Base-by-base conservation (phyloP, 768 basidiomycete species). In the Amanita pallidorosea region DNA sequence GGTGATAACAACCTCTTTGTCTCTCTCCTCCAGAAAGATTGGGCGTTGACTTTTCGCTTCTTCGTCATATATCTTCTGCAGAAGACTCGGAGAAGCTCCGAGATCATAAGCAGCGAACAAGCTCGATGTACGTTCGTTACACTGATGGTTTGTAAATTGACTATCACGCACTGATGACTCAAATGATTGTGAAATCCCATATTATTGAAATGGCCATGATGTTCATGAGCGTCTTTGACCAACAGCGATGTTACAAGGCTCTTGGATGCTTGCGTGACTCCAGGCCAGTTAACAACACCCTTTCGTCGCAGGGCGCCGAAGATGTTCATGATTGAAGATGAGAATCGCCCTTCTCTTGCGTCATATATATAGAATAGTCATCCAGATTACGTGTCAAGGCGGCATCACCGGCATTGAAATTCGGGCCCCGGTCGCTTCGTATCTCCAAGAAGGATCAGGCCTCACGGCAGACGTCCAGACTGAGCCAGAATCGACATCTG, bases 81-180 rank as follows among this genome's bases (percentile, higher is more conserved):
- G 51, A 23, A 75, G 61, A 7, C 63, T 61, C 0, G 73, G 54
- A 13, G 75, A 53, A 4, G 78, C 77, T 3, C 78, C 79, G 2
- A 80, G 57, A 61, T 80, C 78, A 52, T 80, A 80, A 2, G 76
- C 74, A 0, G 77, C 76, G 2, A 81, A 61, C 8, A 80, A 48
- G 54, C 79, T 81, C 22, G n/a, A 25, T 15, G 27, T 29, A 43
- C 6, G 45, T 2, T 18, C 11, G 18, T 35, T 50, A 36, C 15
- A 38, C n/a, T n/a, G n/a, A 46, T 38, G 11, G 17, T 11, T 45
- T 36, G 18, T 31, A 46, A 18, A 22, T 20, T 17, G 55, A n/a
- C 37, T 29, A 36, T 8, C 29, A 56, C 46, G 20, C 23, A 80
- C 79, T 81, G 79, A 56, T 82, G 79, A 55, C 72, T 74, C 12